Evolutionary conservation across 257 asterid species (phyloP), one percentile per base, ranked within the genome.

Genomic region (Nicotiana paniculata): DNA sequence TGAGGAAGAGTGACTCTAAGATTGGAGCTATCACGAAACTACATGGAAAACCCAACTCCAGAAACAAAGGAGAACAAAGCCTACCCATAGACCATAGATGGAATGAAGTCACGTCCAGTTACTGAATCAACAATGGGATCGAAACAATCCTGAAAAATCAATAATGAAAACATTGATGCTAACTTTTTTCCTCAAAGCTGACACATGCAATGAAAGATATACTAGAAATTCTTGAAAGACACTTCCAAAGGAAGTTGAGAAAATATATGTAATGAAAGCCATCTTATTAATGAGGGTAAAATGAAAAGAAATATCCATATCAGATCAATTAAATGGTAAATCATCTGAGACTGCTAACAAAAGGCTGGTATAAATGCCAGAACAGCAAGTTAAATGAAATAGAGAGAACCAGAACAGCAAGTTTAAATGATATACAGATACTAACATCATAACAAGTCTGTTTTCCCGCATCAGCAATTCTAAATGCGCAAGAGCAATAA

Each of bases 21-120:
- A 80, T 46, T 67, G 35, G 48, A 79, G 35, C 70, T 13, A 83
- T 69, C 33, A 75, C 4, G 46, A 75, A 51, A 75, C 61, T 72
- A 75, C 46, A 75, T 51, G 80, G 63, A 75, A 28, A 79, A 79
- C 6, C 28, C 9, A 61, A 62, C 69, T n/a, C 67, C 5, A 24
- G 28, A 80, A 21, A 82, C 72, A 68, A 83, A 82, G 77, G 65
- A 37, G 85, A 63, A 77, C 77, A 28, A 33, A 48, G 64, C 90
- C 86, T 87, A 96, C 99, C 99, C 99, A 83, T 93, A 94, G 88
- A 94, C 97, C 96, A 96, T 89, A 33, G 98, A 93, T 17, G 99
- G 97, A 88, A 96, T 96, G 85, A 96, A 94, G 89, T 96, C 98
- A 33, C 97, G 96, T 85, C 98, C 99, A 81, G 98, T 94, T 86